Base-by-base conservation (phyloP, 441 rosid species). In the Gossypium lobatum region DNA sequence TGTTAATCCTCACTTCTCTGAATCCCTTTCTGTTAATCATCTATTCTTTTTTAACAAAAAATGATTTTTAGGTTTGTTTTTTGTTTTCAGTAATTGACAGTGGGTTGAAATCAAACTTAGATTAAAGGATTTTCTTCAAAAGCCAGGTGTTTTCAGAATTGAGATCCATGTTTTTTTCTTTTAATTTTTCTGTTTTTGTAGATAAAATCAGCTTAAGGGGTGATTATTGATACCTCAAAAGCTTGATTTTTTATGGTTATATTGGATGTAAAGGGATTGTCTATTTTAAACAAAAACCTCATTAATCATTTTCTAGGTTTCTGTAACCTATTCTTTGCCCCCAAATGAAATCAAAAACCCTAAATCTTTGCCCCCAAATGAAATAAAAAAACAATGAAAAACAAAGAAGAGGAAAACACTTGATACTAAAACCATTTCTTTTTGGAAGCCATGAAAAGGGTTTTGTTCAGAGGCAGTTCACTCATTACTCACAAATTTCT, bases 21-120 rank as follows among this genome's bases (percentile, higher is more conserved):
- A 82, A 87, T 89, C 89, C 87, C 84, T 75, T 85, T 85, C 94
- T 89, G 93, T 83, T 55, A 83, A 88, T 88, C 86, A 85, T 82
- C 91, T 84, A 88, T 79, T 84, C 25, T 90, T 21, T 55, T 31
- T 31, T 57, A 14, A 28, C 31, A 21, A 11, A 23, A 73, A 77
- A 78, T 75, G 73, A 48, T 73, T 88, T 86, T 80, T 70, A 79
- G 83, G 87, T 84, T 88, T 85, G 85, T 83, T 85, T 81, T 74
- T 31, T 31, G 34, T 31, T 31, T 60, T 64, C 2, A 48, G 18
- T 20, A 2, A 17, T 25, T 34, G 42, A 17, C 42, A 21, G 46
- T 45, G 45, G 6, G 7, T 80, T 21, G 18, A 79, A 82, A 74
- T 80, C 83, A 85, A 91, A 80, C 90, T 88, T 85, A 72, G 80